Evolutionary conservation across 163 green algal genomes (phyloP).

Genomic region (Volvox carteri): DNA sequence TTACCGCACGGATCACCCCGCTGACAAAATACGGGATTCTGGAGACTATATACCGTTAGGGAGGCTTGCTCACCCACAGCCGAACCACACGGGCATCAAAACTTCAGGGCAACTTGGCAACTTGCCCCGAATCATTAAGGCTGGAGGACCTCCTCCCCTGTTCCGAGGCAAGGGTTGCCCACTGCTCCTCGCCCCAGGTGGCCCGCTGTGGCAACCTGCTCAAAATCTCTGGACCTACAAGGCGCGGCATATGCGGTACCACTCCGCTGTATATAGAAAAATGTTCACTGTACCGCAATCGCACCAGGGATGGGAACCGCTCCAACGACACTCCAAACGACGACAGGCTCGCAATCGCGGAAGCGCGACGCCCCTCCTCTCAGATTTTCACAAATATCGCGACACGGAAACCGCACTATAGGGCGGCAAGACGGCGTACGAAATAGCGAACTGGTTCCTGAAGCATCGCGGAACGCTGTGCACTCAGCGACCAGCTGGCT

Average conservation of each 20-base stretch:
- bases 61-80: too few species aligned
- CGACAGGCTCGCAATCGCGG: background rate
- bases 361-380: conserved; percentile 5
- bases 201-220: background rate
- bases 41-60: too few species aligned
- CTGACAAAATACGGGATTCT: too few species aligned
- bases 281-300: background rate
- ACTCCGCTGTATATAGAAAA: background rate
- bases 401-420: too few species aligned
- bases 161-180: too few species aligned
- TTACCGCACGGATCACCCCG: too few species aligned
- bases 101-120: too few species aligned
- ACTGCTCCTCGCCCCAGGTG: too few species aligned
- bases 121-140: too few species aligned
- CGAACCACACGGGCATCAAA: too few species aligned
- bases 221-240: background rate
- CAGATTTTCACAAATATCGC: background rate
- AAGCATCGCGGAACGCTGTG: background rate
- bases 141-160: too few species aligned
- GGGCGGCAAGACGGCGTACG: background rate
- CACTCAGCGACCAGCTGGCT: conserved; percentile 73
- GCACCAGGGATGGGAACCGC: background rate
- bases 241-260: background rate
- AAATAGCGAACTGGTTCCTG: background rate
- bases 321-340: background rate